Base-by-base conservation (phyloP, 2,329 filamentous ascomycete species). In the Ilyonectria mors-panacis region DNA sequence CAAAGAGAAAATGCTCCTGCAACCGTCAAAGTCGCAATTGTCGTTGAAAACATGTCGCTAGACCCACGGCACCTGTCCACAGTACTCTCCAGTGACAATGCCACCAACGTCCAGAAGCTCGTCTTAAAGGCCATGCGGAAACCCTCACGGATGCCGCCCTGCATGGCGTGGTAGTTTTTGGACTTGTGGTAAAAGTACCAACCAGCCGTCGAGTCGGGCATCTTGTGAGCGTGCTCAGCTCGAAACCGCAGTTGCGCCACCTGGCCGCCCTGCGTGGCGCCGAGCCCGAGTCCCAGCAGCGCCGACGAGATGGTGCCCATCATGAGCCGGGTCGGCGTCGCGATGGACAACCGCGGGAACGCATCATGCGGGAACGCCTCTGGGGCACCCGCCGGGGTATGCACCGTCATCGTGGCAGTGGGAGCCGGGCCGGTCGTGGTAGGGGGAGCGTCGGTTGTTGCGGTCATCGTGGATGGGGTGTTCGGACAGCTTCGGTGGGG, bases 151-250 rank as follows among this genome's bases (percentile, higher is more conserved):
- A 97, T 84, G 1, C 93, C 95, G 6, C 92, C 93, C 23, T 92
- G 87, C 75, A 93, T 91, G 58, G 92, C 88, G 75, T 94, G 90
- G 83, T 99, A 98, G 81, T 97, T 98, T 82, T 98, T 98, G 78
- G 91, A 94, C 83, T 98, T 98, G 85, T 98, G 95, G 81, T 99
- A 99, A n/a, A 98, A 88, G 79, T 95, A 99, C 96, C 96, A 99
- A 19, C 94, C 95, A 2, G 91, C 89, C 28, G 93, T 91, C 1
- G 91, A 91, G 4, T 89, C 91, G 21, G 96, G 96, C 69, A 98
- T 90, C 72, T 95, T 93, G 85, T 99, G 96, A 1, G 96, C 94
- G 78, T 99, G 97, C 82, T 99, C 96, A 67, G 96, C 96, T 62
- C 95, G 92, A 84, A 98, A 99, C 44, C 93, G 92, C 65, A 97